A percentile compares a stretch with the other conserved stretches of the same genome.
phyloP scores from a whole-genome alignment of 345 rosid genomes.

The Xanthoceras sorbifolium region DNA sequence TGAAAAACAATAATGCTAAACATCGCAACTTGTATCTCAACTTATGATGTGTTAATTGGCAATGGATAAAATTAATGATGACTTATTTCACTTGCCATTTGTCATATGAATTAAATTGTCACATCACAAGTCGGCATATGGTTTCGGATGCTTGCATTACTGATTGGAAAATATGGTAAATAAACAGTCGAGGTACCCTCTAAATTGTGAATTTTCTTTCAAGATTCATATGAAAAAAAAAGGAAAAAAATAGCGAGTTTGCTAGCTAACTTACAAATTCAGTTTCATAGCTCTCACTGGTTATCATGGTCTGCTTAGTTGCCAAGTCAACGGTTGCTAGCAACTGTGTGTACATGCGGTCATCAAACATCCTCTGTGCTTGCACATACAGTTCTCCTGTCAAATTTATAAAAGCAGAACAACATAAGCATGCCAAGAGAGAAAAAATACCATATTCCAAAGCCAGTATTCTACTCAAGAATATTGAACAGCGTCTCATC shows the following conservation, averaged over 20 bases:
- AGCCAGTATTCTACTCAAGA: background rate
- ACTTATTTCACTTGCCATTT: background rate
- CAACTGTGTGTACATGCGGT: constrained; percentile 71
- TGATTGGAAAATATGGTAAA: background rate
- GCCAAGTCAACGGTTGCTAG: constrained; percentile 71
- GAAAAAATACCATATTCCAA: background rate
- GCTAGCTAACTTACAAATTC: constrained; percentile 64
- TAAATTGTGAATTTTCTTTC: background rate
- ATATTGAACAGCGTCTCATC: background rate
- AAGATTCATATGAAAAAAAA: no score
- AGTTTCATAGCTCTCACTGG: constrained; percentile 61
- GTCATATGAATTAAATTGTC: background rate
- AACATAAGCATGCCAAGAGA: constrained; percentile 15
- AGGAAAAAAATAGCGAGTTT: no score
- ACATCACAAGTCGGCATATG: background rate
- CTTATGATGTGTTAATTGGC: background rate
- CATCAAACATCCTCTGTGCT: constrained; percentile 84
- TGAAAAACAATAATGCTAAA: background rate
- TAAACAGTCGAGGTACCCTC: constrained; percentile 7
- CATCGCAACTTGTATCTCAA: background rate
- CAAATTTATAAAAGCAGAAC: constrained; percentile 25
- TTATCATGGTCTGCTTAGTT: constrained; percentile 53
- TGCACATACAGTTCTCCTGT: constrained; percentile 90
- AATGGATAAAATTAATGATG: background rate
- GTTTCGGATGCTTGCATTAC: background rate